phyloP scores from a whole-genome alignment of 257 asterid genomes.

The Agastache rugosa region DNA sequence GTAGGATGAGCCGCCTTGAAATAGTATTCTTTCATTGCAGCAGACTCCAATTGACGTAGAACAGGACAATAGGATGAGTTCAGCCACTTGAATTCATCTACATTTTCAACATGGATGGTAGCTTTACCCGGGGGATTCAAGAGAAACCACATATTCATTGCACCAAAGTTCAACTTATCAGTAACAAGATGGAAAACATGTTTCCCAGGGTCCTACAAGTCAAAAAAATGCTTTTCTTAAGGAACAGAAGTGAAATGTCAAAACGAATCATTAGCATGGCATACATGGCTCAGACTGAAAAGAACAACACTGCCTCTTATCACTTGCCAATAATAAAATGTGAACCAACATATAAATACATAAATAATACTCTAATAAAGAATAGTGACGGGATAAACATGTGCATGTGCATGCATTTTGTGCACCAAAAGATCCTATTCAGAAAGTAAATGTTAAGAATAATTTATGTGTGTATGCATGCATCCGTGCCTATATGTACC shows the following conservation, averaged over 20 bases:
- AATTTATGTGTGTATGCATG: not conserved
- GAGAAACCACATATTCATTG: conserved; percentile 99
- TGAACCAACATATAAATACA: conserved; percentile 8
- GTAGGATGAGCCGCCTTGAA: conserved; percentile 98
- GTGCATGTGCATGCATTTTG: conserved; percentile 11
- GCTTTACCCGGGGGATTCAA: conserved; percentile 99
- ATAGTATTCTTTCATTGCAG: conserved; percentile 97
- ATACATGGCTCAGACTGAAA: conserved; percentile 26
- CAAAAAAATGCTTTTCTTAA: conserved; percentile 29
- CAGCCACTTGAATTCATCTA: conserved; percentile 96
- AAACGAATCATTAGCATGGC: conserved; percentile 16
- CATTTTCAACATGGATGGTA: conserved; percentile 94
- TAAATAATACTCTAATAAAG: not conserved
- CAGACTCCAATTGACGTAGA: conserved; percentile 87
- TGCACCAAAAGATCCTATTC: not conserved
- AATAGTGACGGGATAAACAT: not conserved
- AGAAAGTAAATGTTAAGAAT: conserved; percentile 10
- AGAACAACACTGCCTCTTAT: conserved; percentile 22
- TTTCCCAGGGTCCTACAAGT: conserved; percentile 88
- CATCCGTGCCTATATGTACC: not conserved
- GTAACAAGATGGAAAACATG: conserved; percentile 98
- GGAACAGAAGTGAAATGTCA: not conserved
- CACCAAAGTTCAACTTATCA: conserved; percentile 96
- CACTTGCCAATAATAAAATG: conserved; percentile 15
- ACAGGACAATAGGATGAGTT: conserved; percentile 95